Conservation (phyloP, 345 rosid species). For the Murraya paniculata region DNA sequence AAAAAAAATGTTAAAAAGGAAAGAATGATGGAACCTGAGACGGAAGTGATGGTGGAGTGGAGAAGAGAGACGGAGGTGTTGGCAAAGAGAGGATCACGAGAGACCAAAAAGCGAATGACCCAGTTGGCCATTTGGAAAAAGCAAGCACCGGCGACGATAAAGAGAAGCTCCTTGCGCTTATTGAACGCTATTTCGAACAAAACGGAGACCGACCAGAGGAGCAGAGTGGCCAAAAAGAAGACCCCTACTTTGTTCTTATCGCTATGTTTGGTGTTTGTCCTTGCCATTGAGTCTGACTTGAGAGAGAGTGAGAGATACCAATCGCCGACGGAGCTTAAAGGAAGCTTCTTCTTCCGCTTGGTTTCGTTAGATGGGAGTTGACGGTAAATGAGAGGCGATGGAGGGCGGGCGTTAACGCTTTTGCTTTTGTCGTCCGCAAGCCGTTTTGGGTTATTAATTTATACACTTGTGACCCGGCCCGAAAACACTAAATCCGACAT, state of each 20-base stretch:
- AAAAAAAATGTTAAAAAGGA: background rate
- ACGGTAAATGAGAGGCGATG: too few relatives aligned
- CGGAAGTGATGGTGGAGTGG: conserved; percentile 75
- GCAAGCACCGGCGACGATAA: conserved; percentile 47
- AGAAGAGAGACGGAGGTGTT: conserved; percentile 87
- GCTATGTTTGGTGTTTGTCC: conserved; percentile 17
- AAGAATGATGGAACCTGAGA: conserved; percentile 48
- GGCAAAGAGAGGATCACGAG: conserved; percentile 85
- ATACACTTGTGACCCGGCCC: too few relatives aligned
- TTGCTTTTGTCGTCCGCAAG: too few relatives aligned
- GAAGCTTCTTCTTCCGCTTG: too few relatives aligned
- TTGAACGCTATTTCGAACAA: conserved; percentile 73
- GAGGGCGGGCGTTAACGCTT: too few relatives aligned
- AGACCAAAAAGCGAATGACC: conserved; percentile 48
- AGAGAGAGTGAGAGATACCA: too few relatives aligned
- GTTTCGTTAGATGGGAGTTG: too few relatives aligned
- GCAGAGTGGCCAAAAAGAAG: conserved; percentile 80
- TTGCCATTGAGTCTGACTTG: conserved; percentile 24
- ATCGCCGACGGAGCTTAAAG: too few relatives aligned
- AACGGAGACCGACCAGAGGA: conserved; percentile 78
- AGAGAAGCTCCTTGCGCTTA: conserved; percentile 49
- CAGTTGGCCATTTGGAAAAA: conserved; percentile 76
- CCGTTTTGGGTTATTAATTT: too few relatives aligned
- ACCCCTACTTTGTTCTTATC: conserved; percentile 40
- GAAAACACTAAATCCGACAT: too few relatives aligned